These are phyloP conservation scores for Alloteropsis angusta DNA, from an alignment of 202 grass and related monocot genomes.

Conservation along the genomic window DNA sequence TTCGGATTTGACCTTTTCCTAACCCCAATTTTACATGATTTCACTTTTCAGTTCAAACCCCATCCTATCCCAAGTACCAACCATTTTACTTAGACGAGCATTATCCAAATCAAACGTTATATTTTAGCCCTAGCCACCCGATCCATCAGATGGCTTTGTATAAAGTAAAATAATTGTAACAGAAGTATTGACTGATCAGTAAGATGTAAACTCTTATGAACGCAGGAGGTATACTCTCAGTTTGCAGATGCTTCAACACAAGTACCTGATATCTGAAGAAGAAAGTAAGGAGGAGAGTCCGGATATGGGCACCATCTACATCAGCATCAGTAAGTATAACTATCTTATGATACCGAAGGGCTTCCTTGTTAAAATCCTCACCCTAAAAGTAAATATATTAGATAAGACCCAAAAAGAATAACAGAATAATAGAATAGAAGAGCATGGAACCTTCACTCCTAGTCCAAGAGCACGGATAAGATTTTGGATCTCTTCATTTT, in stretches of 20 bases:
- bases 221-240: background rate
- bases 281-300: constrained; percentile 95
- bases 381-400: constrained; percentile 52
- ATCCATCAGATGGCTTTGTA: background rate
- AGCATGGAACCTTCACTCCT: constrained; percentile 76
- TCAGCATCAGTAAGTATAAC: constrained; percentile 95
- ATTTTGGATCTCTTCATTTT: constrained; percentile 98
- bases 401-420: constrained; percentile 1
- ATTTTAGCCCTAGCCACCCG: background rate
- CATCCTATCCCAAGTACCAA: background rate
- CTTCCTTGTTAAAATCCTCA: constrained; percentile 98
- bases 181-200: background rate
- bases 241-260: constrained; percentile 9
- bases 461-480: constrained; percentile 89
- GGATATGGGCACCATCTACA: constrained; percentile 95
- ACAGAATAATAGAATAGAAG: constrained; percentile 12
- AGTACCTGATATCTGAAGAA: constrained; percentile 99
- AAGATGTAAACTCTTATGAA: background rate
- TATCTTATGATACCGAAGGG: constrained; percentile 93
- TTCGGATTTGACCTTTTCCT: background rate
- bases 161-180: background rate
- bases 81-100: background rate
- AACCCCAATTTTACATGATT: background rate
- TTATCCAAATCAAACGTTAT: background rate
- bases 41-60: background rate